phyloP scores from a whole-genome alignment of 2,329 filamentous ascomycete species.

The Penicillium frequentans region DNA sequence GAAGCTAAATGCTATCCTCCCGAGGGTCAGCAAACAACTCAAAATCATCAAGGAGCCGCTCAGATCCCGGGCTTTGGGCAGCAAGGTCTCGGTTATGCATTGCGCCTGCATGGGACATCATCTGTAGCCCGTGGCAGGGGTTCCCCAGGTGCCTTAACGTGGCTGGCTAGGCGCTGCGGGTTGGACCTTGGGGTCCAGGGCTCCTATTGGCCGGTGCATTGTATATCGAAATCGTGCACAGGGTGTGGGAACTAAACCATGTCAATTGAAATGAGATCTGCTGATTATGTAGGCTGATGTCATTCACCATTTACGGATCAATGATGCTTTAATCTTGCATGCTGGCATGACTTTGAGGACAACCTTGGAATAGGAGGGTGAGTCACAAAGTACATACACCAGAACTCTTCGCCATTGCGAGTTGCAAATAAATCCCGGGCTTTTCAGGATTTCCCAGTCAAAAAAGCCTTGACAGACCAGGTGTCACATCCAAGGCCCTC shows the following conservation, averaged over 20 bases:
- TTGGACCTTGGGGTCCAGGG: background rate
- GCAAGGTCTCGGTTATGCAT: slow-evolving; percentile 2
- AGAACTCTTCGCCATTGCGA: background rate
- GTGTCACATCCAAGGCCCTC: background rate
- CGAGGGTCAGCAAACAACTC: background rate
- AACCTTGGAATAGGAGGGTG: background rate
- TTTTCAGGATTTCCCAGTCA: background rate
- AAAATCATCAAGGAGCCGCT: background rate
- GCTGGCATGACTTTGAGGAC: background rate
- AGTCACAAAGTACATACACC: background rate
- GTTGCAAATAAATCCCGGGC: too few species aligned
- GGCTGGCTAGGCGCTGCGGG: background rate
- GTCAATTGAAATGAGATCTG: background rate
- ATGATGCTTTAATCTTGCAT: background rate
- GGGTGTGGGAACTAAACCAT: background rate
- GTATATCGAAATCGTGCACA: background rate
- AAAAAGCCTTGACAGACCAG: background rate
- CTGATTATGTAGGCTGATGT: background rate
- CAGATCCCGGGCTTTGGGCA: slow-evolving; percentile 5
- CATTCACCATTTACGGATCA: background rate
- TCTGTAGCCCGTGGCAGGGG: slow-evolving; percentile 1
- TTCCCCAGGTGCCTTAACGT: background rate
- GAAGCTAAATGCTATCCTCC: background rate
- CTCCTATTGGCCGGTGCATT: background rate
- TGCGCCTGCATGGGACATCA: background rate